Base-by-base conservation (phyloP, 306 rosid genomes). In the Hippophae rhamnoides region DNA sequence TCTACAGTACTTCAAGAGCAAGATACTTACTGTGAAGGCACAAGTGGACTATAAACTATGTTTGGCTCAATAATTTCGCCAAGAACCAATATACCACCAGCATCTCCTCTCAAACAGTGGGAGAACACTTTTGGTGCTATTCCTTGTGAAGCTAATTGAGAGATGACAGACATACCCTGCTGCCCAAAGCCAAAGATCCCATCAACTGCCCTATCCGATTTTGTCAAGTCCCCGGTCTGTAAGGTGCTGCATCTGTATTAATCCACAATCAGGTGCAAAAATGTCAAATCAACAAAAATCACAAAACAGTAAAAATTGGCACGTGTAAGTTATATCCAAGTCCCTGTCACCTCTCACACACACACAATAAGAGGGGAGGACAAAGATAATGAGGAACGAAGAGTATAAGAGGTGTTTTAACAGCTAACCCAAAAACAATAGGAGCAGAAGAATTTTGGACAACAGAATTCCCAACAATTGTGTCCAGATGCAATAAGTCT, bases 171-270 rank as follows among this genome's bases (percentile, higher is more conserved):
- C 82, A 86, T 43, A 9, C 10, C 65, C 69, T 80, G 89, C 51
- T 86, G 89, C 41, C 89, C 95, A 45, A 86, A 83, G 50, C 95
- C 95, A 50, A 86, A 86, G 61, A 86, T 86, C 48, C 95, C 90
- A 47, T 78, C 87, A 42, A 86, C 85, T 48, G 95, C 89, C 78
- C 89, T 79, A 41, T 81, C 87, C 26, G 87, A 59, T 60, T 83
- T 86, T 40, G 83, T 79, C 76, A 86, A 69, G 76, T 79, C 95
- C 61, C 90, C 95, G 42, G 70, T 72, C 46, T 69, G 72, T 57
- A 57, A 47, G 64, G 69, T 77, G 76, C 95, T 86, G 72, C 95
- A 86, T 48, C 95, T 86, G 82, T 52, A 60, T 77, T 53, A 46
- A 69, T 57, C 61, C 62, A 70, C 66, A 58, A 62, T 53, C 67